phyloP scores from a whole-genome alignment of 192 early-diverging fungal genomes.

The Phlyctochytrium bullatum region DNA sequence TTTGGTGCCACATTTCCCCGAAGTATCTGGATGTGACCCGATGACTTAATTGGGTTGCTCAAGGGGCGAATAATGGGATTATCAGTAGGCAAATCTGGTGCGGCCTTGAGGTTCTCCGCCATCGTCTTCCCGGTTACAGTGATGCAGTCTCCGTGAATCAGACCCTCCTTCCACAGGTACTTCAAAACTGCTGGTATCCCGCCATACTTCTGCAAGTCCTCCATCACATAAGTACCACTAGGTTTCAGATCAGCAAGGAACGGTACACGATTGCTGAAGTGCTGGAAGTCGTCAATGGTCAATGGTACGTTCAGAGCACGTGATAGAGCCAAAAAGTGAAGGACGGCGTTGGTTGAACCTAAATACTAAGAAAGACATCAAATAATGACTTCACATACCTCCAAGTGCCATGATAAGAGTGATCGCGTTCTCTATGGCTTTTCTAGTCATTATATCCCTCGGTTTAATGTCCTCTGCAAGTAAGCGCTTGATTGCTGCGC shows the following conservation, averaged over 20 bases:
- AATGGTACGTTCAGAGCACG: conserved; percentile 78
- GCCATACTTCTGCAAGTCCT: conserved; percentile 88
- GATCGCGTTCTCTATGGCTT: conserved; percentile 97
- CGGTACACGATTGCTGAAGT: conserved; percentile 81
- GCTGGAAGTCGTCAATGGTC: conserved; percentile 94
- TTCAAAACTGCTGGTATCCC: conserved; percentile 95
- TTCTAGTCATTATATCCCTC: conserved; percentile 91
- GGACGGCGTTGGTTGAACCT: conserved; percentile 94
- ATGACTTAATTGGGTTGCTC: conserved; percentile 84
- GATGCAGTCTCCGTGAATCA: conserved; percentile 84
- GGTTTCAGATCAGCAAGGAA: conserved; percentile 99
- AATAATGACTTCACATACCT: conserved; percentile 33
- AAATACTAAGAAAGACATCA: neutral
- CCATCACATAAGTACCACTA: conserved; percentile 98
- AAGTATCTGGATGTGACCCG: conserved; percentile 94
- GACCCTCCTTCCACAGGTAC: conserved; percentile 82
- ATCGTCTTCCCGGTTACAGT: conserved; percentile 98
- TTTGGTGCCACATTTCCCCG: conserved; percentile 92
- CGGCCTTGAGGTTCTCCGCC: conserved; percentile 80
- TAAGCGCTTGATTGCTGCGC: conserved; percentile 82
- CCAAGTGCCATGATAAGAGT: conserved; percentile 90
- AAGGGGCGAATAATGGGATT: conserved; percentile 89
- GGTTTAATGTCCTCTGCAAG: conserved; percentile 92
- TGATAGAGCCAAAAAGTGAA: conserved; percentile 92
- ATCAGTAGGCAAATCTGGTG: conserved; percentile 72